Conservation (phyloP, 2,329 filamentous ascomycete species). For the Colletotrichum gloeosporioides region DNA sequence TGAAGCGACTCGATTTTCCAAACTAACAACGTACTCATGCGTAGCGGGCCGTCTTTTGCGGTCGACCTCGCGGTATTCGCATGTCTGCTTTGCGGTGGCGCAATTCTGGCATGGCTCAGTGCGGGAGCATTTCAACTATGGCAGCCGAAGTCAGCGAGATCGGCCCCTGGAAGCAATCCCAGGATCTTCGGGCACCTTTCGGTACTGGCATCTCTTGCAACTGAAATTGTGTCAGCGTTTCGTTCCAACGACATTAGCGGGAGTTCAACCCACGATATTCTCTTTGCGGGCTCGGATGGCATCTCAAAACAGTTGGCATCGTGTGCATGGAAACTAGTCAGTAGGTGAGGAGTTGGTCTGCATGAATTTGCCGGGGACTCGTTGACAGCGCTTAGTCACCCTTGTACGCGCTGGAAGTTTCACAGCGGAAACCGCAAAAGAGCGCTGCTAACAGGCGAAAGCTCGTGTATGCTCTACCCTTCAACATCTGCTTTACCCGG, state of each 20-base stretch:
- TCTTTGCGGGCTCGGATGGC: background rate
- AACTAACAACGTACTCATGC: slow-evolving; percentile 13
- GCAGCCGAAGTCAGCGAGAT: background rate
- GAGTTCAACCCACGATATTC: background rate
- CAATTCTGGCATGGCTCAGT: slow-evolving; percentile 22
- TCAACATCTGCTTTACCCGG: background rate
- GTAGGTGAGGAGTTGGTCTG: background rate
- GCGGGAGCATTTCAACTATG: slow-evolving; percentile 20
- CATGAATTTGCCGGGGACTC: background rate
- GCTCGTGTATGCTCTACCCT: background rate
- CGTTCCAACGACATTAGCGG: background rate
- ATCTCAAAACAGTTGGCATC: background rate
- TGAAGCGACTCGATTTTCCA: slow-evolving; percentile 21
- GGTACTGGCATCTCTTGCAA: background rate
- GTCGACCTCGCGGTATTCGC: slow-evolving; percentile 22
- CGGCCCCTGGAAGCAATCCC: background rate
- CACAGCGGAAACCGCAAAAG: background rate
- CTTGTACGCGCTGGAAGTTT: background rate
- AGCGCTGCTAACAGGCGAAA: background rate
- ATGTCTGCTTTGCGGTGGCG: background rate
- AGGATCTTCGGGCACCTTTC: background rate
- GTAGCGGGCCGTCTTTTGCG: slow-evolving; percentile 19
- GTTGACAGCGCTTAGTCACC: background rate
- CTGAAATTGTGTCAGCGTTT: background rate
- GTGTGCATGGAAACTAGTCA: background rate